Percentiles rank a stretch among this genome's conserved stretches.
These are phyloP conservation scores for Acanthamoeba sp. DNA, from an alignment of 208 protist species.

Conservation along the genomic window DNA sequence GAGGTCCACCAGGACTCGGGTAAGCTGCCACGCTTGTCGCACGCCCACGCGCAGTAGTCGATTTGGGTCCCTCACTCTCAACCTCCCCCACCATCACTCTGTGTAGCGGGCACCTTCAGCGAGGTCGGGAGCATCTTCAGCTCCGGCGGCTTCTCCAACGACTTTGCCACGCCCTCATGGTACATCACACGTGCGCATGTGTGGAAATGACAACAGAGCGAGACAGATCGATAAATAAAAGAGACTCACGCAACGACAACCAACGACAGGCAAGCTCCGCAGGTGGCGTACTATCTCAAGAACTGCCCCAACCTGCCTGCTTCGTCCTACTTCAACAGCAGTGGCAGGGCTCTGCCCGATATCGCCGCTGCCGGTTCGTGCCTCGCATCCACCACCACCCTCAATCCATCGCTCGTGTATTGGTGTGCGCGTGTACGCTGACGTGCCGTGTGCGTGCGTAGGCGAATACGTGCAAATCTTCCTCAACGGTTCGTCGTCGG, in stretches of 20 bases:
- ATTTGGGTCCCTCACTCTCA: neutral
- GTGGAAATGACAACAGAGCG: conserved; percentile 45
- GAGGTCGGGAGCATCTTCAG: conserved; percentile 65
- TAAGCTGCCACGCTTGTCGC: too few species aligned
- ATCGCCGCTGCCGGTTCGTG: conserved; percentile 56
- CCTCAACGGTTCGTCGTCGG: neutral
- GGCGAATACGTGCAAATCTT: conserved; percentile 61
- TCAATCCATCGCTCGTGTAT: too few species aligned
- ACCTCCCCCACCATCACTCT: neutral
- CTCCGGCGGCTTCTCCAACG: conserved; percentile 64
- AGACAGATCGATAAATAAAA: conserved; percentile 1
- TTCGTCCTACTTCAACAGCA: conserved; percentile 65
- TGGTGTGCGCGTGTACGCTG: too few species aligned
- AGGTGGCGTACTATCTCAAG: too few species aligned
- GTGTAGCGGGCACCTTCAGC: too few species aligned
- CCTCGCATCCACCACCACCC: neutral
- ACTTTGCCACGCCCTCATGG: conserved; percentile 65
- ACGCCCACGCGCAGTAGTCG: too few species aligned
- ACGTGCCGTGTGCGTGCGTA: neutral
- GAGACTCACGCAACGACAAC: too few species aligned
- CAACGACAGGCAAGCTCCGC: too few species aligned
- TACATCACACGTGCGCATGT: neutral
- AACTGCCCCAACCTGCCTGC: too few species aligned
- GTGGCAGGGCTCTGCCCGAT: conserved; percentile 46
- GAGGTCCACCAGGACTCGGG: too few species aligned